Evolutionary conservation across 1,139 yeast species (phyloP).

Genomic region (Magnusiomyces fungicola): DNA sequence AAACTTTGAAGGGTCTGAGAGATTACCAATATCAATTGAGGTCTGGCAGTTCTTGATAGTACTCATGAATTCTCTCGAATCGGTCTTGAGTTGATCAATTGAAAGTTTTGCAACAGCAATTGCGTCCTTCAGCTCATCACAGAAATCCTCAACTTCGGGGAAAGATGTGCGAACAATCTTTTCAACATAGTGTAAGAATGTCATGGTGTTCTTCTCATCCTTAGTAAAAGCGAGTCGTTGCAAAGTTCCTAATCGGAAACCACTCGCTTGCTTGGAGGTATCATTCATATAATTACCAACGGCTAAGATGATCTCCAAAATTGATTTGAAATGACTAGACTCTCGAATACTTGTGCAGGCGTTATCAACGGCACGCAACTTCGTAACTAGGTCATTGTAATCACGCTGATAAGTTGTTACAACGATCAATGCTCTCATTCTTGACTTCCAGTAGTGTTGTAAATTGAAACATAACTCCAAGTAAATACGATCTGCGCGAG

Average conservation of each 20-base stretch:
- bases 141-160: constrained; percentile 69
- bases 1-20: constrained; percentile 57
- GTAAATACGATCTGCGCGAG: constrained; percentile 74
- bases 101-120: constrained; percentile 58
- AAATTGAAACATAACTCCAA: constrained; percentile 72
- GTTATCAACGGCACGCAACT: constrained; percentile 56
- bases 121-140: constrained; percentile 65
- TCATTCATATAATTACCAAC: constrained; percentile 96
- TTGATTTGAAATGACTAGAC: constrained; percentile 57
- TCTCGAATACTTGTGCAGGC: constrained; percentile 56
- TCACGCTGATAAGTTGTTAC: constrained; percentile 66
- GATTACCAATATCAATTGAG: constrained; percentile 61
- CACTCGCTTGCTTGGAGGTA: constrained; percentile 66
- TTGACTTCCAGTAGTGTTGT: constrained; percentile 74
- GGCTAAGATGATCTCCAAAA: constrained; percentile 69
- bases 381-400: constrained; percentile 55
- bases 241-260: constrained; percentile 75
- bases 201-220: constrained; percentile 69
- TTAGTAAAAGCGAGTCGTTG: constrained; percentile 81
- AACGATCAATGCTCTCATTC: constrained; percentile 71
- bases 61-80: constrained; percentile 56
- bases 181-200: constrained; percentile 83
- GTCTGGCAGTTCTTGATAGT: constrained; percentile 47
- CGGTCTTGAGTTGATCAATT: constrained; percentile 66
- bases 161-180: constrained; percentile 66